Conservation (phyloP, 2,329 filamentous ascomycete species). For the Magnaporthiopsis rhizophila region DNA sequence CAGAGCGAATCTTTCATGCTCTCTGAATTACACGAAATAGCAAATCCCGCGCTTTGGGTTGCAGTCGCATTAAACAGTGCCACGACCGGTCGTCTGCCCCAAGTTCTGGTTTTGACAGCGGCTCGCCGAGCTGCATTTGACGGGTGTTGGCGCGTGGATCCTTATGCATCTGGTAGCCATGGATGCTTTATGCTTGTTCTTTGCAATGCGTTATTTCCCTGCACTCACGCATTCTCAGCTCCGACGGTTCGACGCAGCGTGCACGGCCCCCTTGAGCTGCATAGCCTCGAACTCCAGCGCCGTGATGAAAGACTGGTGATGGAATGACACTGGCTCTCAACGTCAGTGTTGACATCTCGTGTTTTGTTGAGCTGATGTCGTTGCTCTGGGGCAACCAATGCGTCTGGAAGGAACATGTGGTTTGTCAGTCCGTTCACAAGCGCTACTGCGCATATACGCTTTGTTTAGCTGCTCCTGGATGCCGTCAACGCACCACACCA, state of each 20-base stretch:
- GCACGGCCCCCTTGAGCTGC: background rate
- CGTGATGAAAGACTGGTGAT: background rate
- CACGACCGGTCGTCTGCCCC: too few relatives aligned
- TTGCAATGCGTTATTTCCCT: background rate
- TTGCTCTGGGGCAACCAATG: background rate
- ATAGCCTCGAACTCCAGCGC: background rate
- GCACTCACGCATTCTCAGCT: background rate
- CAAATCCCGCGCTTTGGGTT: background rate
- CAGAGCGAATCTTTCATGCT: constrained; percentile 6
- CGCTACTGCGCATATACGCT: background rate
- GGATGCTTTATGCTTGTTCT: background rate
- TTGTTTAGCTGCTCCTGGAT: too few relatives aligned
- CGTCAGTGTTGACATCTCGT: background rate
- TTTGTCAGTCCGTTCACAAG: background rate
- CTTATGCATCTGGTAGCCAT: too few relatives aligned
- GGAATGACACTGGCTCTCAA: background rate
- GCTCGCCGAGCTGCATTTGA: background rate
- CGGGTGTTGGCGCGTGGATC: background rate
- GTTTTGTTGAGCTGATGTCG: background rate
- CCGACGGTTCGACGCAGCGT: background rate
- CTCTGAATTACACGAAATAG: background rate
- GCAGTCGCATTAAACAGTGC: background rate
- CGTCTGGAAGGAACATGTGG: background rate
- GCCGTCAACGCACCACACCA: too few relatives aligned
- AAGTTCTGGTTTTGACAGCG: background rate